Evolutionary conservation across 2,329 filamentous ascomycete genomes (phyloP).

Genomic region (Diplodia mutila): DNA sequence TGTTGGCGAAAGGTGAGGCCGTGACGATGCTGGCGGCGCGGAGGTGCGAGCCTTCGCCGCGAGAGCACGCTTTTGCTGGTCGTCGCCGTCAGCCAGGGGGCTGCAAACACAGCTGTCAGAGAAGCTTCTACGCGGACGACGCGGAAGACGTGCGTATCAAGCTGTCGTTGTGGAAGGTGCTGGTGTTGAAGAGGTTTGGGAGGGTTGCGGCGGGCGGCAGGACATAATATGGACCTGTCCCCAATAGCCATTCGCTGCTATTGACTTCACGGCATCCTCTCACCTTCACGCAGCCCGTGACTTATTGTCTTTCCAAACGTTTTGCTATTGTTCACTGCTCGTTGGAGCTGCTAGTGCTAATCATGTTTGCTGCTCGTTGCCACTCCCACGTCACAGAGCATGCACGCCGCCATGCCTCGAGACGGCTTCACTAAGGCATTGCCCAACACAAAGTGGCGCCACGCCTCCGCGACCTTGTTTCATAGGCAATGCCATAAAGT

Average conservation of each 20-base stretch:
- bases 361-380: slow-evolving; percentile 15
- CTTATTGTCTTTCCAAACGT: neutral
- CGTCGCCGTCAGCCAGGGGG: neutral
- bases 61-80: neutral
- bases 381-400: slow-evolving; percentile 1
- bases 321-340: slow-evolving; percentile 24
- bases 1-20: neutral
- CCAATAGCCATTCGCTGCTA: slow-evolving; percentile 8
- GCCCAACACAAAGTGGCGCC: neutral
- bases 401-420: neutral
- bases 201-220: neutral
- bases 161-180: neutral
- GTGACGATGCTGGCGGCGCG: neutral
- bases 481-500: neutral
- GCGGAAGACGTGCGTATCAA: neutral
- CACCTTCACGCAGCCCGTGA: neutral
- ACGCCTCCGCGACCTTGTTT: neutral
- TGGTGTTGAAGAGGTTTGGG: slow-evolving; percentile 1
- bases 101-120: neutral
- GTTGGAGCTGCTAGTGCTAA: slow-evolving; percentile 13
- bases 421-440: neutral
- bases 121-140: neutral
- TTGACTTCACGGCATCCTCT: slow-evolving; percentile 8
- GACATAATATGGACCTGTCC: slow-evolving; percentile 5
- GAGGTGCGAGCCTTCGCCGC: slow-evolving; percentile 5